Percentiles rank a stretch among this genome's conserved stretches.
These are phyloP conservation scores for Chrysoporthe puriensis DNA, from an alignment of 2,329 filamentous ascomycete genomes.

Conservation along the genomic window DNA sequence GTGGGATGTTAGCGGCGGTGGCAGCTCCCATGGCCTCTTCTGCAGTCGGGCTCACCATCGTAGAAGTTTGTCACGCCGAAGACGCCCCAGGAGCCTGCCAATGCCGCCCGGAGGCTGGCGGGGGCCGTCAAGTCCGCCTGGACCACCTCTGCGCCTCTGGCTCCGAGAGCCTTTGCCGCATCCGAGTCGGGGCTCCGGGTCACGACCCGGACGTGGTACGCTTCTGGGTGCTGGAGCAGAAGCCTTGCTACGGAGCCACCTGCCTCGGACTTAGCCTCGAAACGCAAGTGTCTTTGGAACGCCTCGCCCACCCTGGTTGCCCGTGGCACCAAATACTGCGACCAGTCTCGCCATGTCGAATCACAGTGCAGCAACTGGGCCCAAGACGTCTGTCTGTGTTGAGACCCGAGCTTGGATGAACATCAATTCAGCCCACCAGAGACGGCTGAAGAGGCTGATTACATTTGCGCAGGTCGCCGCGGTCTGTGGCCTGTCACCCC, in stretches of 20 bases:
- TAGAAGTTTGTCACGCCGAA: conserved; percentile 26
- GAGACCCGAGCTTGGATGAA: background rate
- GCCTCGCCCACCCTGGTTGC: conserved; percentile 19
- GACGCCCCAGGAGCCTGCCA: conserved; percentile 25
- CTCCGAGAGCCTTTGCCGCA: conserved; percentile 8
- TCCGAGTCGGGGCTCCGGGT: conserved; percentile 18
- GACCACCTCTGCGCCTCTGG: conserved; percentile 21
- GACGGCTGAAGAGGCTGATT: background rate
- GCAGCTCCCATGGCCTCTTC: background rate
- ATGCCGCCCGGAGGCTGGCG: conserved; percentile 12
- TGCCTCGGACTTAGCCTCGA: background rate
- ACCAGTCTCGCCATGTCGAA: conserved; percentile 62
- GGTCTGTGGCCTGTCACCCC: background rate
- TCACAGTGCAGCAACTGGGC: conserved; percentile 79
- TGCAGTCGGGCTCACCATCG: conserved; percentile 6
- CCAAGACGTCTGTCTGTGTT: background rate
- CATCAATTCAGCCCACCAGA: background rate
- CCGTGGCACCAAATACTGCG: conserved; percentile 24
- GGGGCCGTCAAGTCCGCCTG: conserved; percentile 22
- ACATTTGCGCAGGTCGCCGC: background rate
- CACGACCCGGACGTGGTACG: conserved; percentile 21
- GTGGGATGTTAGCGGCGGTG: too few relatives aligned
- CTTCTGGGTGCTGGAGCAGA: conserved; percentile 16
- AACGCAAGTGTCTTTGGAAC: background rate
- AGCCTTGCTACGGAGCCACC: conserved; percentile 22